These are phyloP conservation scores for Boletus patriciae DNA, from an alignment of 768 basidiomycete species.

Conservation along the genomic window DNA sequence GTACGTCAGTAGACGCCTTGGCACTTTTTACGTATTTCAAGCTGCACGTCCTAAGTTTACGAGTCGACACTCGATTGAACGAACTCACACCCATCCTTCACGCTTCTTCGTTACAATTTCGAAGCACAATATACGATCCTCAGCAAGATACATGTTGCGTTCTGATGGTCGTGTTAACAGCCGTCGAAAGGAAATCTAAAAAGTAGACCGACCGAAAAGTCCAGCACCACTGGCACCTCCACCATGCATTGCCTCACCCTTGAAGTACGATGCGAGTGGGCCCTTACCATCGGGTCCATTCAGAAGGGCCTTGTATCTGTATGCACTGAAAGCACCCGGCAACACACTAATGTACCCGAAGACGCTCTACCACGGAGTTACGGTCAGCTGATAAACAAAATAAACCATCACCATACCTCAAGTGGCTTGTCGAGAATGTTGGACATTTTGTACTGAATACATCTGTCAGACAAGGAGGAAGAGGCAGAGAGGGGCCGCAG, in stretches of 20 bases:
- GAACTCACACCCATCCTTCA: conserved; percentile 75
- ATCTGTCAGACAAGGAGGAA: neutral
- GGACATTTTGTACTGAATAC: conserved; percentile 82
- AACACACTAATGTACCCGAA: conserved; percentile 87
- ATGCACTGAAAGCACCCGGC: conserved; percentile 91
- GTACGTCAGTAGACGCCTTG: conserved; percentile 95
- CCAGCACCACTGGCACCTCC: conserved; percentile 59
- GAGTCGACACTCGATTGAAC: neutral
- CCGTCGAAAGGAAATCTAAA: neutral
- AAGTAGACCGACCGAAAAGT: conserved; percentile 49
- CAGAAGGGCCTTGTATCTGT: conserved; percentile 82
- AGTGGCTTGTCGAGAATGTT: conserved; percentile 95
- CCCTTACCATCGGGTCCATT: conserved; percentile 89
- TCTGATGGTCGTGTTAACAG: conserved; percentile 36
- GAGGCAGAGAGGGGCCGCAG: neutral
- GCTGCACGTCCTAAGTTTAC: conserved; percentile 35
- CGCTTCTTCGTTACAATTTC: conserved; percentile 90
- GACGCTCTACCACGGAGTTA: conserved; percentile 50
- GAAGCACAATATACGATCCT: conserved; percentile 89
- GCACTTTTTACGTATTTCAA: conserved; percentile 91
- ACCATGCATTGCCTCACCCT: conserved; percentile 85
- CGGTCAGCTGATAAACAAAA: neutral
- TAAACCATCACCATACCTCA: conserved; percentile 55
- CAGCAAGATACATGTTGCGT: conserved; percentile 91
- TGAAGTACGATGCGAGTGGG: conserved; percentile 90